Percentiles rank a stretch among this genome's conserved stretches.
Evolutionary conservation across 2,329 filamentous ascomycete genomes (phyloP).

Genomic region (Colletotrichum camelliae): DNA sequence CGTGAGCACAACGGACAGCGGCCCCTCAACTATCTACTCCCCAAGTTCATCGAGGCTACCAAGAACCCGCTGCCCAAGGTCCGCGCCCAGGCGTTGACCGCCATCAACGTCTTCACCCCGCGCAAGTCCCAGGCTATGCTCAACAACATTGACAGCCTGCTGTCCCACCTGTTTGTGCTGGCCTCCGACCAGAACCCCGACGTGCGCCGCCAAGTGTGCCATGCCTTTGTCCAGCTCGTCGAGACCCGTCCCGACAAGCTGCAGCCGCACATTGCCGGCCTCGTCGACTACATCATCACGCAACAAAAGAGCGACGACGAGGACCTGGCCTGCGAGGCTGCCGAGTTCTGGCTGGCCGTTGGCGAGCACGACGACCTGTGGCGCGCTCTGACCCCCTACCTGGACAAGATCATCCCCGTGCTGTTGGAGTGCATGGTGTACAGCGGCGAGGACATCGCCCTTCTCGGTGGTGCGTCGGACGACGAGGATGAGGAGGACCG

Average conservation of each 20-base stretch:
- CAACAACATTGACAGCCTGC: constrained; percentile 78
- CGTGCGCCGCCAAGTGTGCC: constrained; percentile 90
- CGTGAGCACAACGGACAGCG: constrained; percentile 87
- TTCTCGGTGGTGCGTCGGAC: constrained; percentile 82
- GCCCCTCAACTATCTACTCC: constrained; percentile 86
- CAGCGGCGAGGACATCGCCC: constrained; percentile 87
- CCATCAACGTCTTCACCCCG: constrained; percentile 91
- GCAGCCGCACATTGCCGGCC: constrained; percentile 81
- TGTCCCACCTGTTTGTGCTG: constrained; percentile 83
- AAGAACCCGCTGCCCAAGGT: constrained; percentile 78
- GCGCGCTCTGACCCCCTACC: constrained; percentile 75
- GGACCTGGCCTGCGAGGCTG: constrained; percentile 90
- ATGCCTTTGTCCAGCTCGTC: constrained; percentile 89
- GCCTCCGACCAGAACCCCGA: constrained; percentile 79
- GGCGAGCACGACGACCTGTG: constrained; percentile 86
- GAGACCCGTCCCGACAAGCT: constrained; percentile 92
- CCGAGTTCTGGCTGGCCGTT: constrained; percentile 96
- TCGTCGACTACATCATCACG: constrained; percentile 91
- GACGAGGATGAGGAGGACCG: constrained; percentile 93
- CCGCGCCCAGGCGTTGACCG: constrained; percentile 77
- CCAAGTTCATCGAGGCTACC: constrained; percentile 88
- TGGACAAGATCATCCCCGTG: constrained; percentile 86
- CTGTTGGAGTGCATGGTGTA: constrained; percentile 96
- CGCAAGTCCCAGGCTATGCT: constrained; percentile 84
- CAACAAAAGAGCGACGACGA: constrained; percentile 90